Evolutionary conservation across 179 eudicot species (phyloP).

Genomic region (Camellia oleifera): DNA sequence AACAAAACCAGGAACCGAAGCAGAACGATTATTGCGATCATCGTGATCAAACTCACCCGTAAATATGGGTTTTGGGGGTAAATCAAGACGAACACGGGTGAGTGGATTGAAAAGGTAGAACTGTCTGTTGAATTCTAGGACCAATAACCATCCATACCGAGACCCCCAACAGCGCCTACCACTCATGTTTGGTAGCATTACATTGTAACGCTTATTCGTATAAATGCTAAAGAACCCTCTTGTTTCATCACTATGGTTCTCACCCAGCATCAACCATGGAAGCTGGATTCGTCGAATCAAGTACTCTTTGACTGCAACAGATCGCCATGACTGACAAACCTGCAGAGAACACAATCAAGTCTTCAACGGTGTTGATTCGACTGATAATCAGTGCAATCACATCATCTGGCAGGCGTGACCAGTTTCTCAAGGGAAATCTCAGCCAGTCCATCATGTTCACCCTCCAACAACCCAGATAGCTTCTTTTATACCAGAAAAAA

Average conservation of each 20-base stretch:
- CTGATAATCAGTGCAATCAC: constrained; percentile 15
- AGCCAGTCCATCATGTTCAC: constrained; percentile 15
- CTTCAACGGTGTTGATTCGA: constrained; percentile 19
- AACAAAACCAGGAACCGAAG: constrained; percentile 19
- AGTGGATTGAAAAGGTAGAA: constrained; percentile 21
- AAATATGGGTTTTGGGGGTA: constrained; percentile 22
- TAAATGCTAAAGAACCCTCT: constrained; percentile 17
- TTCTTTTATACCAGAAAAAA: not conserved
- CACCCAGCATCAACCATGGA: constrained; percentile 21
- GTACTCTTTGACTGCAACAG: constrained; percentile 15
- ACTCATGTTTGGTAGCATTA: constrained; percentile 8
- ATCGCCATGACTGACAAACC: constrained; percentile 23
- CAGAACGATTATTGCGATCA: constrained; percentile 16
- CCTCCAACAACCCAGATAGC: not conserved
- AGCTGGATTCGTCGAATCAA: constrained; percentile 13
- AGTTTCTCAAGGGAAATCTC: constrained; percentile 14
- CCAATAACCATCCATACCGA: constrained; percentile 12
- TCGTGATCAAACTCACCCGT: constrained; percentile 19
- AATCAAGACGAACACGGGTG: constrained; percentile 13
- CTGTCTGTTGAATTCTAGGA: constrained; percentile 9
- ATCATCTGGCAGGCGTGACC: constrained; percentile 22
- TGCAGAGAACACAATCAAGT: constrained; percentile 10
- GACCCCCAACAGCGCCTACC: constrained; percentile 22
- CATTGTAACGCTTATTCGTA: constrained; percentile 5
- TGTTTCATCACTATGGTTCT: constrained; percentile 9